These are phyloP conservation scores for Calonectria multiphialidica DNA, from an alignment of 2,329 filamentous ascomycete genomes.

Conservation along the genomic window DNA sequence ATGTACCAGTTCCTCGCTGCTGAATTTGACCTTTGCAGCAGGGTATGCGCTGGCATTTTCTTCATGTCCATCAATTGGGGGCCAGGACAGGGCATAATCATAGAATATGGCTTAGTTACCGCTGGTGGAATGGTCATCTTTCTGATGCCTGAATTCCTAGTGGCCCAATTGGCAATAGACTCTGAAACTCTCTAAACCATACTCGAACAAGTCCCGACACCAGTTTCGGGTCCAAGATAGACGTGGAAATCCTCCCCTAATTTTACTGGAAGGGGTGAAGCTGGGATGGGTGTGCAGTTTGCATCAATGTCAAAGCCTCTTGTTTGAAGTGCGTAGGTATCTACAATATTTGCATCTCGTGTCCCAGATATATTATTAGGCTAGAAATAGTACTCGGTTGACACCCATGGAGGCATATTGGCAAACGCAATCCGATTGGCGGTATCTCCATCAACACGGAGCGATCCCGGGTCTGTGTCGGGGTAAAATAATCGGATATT, in stretches of 20 bases:
- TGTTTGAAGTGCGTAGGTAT: not conserved
- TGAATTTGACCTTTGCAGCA: not conserved
- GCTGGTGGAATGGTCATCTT: too few relatives aligned
- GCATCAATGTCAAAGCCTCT: not conserved
- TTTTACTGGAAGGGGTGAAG: not conserved
- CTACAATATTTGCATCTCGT: not conserved
- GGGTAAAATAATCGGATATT: not conserved
- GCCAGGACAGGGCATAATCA: too few relatives aligned
- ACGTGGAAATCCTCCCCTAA: not conserved
- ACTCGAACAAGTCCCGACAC: not conserved
- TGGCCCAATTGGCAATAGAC: not conserved
- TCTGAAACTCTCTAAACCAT: not conserved
- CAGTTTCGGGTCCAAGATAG: not conserved
- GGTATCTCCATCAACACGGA: not conserved
- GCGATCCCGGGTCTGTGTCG: too few relatives aligned
- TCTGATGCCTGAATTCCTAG: too few relatives aligned
- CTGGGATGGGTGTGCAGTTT: not conserved
- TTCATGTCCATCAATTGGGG: too few relatives aligned
- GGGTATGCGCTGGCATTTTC: too few relatives aligned
- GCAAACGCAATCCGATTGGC: not conserved
- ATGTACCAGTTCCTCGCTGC: not conserved
- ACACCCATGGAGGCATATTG: not conserved
- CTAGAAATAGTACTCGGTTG: slow-evolving; percentile 1
- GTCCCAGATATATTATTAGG: not conserved
- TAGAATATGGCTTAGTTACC: too few relatives aligned